Evolutionary conservation across 306 rosid genomes (phyloP).

Genomic region (Arachis stenosperma): DNA sequence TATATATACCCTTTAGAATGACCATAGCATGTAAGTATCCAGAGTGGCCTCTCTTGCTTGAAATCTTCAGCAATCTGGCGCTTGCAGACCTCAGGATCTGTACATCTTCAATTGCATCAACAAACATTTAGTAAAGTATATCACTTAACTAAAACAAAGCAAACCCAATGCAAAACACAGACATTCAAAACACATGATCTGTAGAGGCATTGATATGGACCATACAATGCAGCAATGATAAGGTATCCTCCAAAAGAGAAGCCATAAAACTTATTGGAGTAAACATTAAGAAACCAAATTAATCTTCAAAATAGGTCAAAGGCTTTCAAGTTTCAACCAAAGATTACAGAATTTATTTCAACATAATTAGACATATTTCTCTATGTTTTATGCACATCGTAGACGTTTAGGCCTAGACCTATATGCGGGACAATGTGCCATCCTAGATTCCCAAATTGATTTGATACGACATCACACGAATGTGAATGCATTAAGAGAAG

Average conservation of each 20-base stretch:
- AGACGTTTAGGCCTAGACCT: conserved; percentile 2
- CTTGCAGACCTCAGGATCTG: conserved; percentile 81
- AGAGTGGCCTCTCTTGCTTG: conserved; percentile 74
- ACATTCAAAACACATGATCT: conserved; percentile 21
- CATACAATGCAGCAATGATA: not conserved
- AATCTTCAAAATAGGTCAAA: not conserved
- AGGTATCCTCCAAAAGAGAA: not conserved
- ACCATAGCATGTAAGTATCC: conserved; percentile 90
- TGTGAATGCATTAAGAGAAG: conserved; percentile 19
- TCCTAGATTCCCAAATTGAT: not conserved
- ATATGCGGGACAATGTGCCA: not conserved
- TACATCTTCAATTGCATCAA: conserved; percentile 67
- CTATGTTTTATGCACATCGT: not conserved
- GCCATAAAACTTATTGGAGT: conserved; percentile 2
- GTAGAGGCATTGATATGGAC: conserved; percentile 9
- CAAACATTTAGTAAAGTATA: conserved; percentile 35
- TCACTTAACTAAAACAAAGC: conserved; percentile 14
- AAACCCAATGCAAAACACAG: conserved; percentile 22
- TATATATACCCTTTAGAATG: conserved; percentile 68
- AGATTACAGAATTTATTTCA: not conserved
- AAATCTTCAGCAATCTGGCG: conserved; percentile 75
- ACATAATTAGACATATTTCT: not conserved
- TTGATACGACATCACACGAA: conserved; percentile 25
- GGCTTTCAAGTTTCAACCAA: not conserved
- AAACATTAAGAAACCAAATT: not conserved